A percentile compares a stretch with the other conserved stretches of the same genome.
Evolutionary conservation across 129 eudicot species (phyloP).

Genomic region (Mikania micrantha): DNA sequence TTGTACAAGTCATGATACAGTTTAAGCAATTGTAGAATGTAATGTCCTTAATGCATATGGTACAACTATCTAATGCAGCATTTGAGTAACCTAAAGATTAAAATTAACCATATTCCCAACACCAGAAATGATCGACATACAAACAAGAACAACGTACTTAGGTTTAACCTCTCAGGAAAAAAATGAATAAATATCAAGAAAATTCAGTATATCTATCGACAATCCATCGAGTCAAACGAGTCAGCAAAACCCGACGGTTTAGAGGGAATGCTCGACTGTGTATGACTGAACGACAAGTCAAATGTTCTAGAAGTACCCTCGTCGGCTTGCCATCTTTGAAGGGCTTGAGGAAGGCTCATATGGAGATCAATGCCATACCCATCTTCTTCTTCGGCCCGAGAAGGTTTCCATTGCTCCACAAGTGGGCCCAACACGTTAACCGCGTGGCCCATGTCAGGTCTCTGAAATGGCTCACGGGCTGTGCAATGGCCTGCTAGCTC

Average conservation of each 20-base stretch:
- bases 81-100: neutral
- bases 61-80: slow-evolving; percentile 17
- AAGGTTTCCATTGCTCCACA: slow-evolving; percentile 57
- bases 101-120: slow-evolving; percentile 13
- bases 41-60: slow-evolving; percentile 5
- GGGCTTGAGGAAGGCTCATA: slow-evolving; percentile 86
- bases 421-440: slow-evolving; percentile 50
- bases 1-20: slow-evolving; percentile 15
- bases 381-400: slow-evolving; percentile 55
- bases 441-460: slow-evolving; percentile 60
- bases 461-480: slow-evolving; percentile 50
- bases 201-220: slow-evolving; percentile 40
- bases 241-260: slow-evolving; percentile 81
- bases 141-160: slow-evolving; percentile 18
- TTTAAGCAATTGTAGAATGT: slow-evolving; percentile 3
- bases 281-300: slow-evolving; percentile 48
- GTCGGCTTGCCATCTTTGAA: slow-evolving; percentile 87
- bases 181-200: slow-evolving; percentile 32
- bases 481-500: slow-evolving; percentile 65
- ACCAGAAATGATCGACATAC: slow-evolving; percentile 8
- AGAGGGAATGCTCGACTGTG: slow-evolving; percentile 68
- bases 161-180: slow-evolving; percentile 12
- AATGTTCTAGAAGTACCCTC: slow-evolving; percentile 82
- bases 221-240: slow-evolving; percentile 63
- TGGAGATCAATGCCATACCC: slow-evolving; percentile 60